These are phyloP conservation scores for Cyphellophora attinorum DNA, from an alignment of 2,329 filamentous ascomycete genomes.

Conservation along the genomic window DNA sequence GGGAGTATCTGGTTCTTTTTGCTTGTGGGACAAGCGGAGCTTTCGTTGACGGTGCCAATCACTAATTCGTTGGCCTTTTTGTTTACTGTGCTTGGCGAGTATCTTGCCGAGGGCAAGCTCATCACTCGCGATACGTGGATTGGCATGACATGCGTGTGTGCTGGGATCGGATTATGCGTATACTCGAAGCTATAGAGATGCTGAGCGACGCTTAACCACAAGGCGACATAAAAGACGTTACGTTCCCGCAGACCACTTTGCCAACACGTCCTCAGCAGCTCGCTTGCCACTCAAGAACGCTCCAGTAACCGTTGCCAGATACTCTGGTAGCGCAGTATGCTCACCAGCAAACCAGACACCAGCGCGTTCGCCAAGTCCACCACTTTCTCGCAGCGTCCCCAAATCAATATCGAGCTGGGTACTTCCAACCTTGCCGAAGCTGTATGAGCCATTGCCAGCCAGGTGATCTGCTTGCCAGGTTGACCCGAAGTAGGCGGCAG, in stretches of 20 bases:
- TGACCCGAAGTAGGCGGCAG: constrained; percentile 57
- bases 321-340: constrained; percentile 83
- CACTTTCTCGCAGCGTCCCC: constrained; percentile 44
- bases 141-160: constrained; percentile 69
- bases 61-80: constrained; percentile 90
- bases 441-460: constrained; percentile 73
- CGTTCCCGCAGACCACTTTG: no score
- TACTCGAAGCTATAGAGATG: constrained; percentile 37
- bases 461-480: constrained; percentile 70
- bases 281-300: constrained; percentile 94
- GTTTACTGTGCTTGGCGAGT: constrained; percentile 92
- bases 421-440: constrained; percentile 73
- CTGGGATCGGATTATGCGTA: constrained; percentile 76
- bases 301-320: constrained; percentile 77
- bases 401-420: constrained; percentile 64
- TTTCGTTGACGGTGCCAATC: constrained; percentile 88
- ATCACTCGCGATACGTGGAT: constrained; percentile 78
- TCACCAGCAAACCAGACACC: constrained; percentile 83
- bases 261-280: no score
- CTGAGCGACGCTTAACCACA: constrained; percentile 1
- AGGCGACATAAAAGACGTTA: no score
- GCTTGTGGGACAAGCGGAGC: constrained; percentile 85
- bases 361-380: constrained; percentile 35
- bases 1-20: constrained; percentile 96
- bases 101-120: constrained; percentile 87